phyloP scores from a whole-genome alignment of 306 rosid species.

The Abrus precatorius region DNA sequence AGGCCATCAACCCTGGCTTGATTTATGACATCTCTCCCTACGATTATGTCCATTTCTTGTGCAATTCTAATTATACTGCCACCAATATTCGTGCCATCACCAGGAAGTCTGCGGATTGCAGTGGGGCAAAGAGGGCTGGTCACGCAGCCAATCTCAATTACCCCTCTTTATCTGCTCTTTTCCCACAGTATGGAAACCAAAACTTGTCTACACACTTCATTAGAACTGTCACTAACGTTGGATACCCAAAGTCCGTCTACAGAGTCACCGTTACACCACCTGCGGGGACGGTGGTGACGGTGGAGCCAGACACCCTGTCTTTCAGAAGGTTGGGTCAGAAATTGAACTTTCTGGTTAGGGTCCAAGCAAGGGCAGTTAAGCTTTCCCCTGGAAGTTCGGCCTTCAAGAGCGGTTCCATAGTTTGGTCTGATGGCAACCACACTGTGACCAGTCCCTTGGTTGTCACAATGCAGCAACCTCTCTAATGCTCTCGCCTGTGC shows the following conservation, averaged over 20 bases:
- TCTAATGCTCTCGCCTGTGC: constrained; percentile 24
- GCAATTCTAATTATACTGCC: constrained; percentile 76
- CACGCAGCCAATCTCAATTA: constrained; percentile 79
- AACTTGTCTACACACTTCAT: constrained; percentile 79
- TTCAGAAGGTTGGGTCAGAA: constrained; percentile 83
- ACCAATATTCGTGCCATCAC: constrained; percentile 67
- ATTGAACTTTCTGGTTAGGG: constrained; percentile 77
- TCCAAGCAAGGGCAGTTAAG: constrained; percentile 58
- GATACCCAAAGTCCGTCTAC: constrained; percentile 66
- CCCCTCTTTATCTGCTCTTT: constrained; percentile 71
- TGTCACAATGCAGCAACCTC: constrained; percentile 82
- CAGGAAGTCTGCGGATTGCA: constrained; percentile 72
- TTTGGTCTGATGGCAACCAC: constrained; percentile 81
- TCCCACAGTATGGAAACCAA: constrained; percentile 74
- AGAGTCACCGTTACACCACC: constrained; percentile 61
- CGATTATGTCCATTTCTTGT: constrained; percentile 83
- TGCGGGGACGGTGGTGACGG: constrained; percentile 56
- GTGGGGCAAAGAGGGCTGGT: constrained; percentile 74
- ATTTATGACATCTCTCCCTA: constrained; percentile 65
- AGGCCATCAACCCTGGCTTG: constrained; percentile 85
- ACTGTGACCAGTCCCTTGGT: constrained; percentile 71
- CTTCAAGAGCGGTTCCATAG: constrained; percentile 63
- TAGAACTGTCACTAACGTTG: constrained; percentile 79
- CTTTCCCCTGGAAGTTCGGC: constrained; percentile 73
- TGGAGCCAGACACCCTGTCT: constrained; percentile 66